Evolutionary conservation across 148 eudicot species (phyloP).

Genomic region (Rhododendron ferrugineum): DNA sequence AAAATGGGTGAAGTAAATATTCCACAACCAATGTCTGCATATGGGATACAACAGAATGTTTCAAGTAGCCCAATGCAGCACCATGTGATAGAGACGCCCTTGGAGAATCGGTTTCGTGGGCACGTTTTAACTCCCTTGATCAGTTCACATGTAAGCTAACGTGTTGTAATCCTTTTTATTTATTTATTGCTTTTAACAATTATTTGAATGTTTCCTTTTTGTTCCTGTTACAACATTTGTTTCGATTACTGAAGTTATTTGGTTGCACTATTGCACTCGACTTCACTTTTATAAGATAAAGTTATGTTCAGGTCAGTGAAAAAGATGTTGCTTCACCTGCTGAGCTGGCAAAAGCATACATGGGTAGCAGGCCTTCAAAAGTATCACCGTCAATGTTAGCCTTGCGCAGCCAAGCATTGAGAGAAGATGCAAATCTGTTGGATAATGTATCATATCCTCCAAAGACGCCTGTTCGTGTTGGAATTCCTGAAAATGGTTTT

Average conservation of each 20-base stretch:
- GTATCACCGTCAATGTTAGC: constrained; percentile 47
- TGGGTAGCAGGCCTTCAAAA: constrained; percentile 61
- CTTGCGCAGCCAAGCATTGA: constrained; percentile 34
- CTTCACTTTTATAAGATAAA: background rate
- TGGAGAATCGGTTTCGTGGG: constrained; percentile 22
- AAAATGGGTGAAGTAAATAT: constrained; percentile 23
- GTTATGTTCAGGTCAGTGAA: constrained; percentile 41
- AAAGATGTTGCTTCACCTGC: constrained; percentile 76
- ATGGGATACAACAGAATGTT: constrained; percentile 16
- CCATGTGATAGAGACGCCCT: constrained; percentile 19
- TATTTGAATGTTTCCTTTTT: background rate
- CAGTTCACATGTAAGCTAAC: constrained; percentile 48
- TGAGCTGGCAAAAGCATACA: constrained; percentile 94
- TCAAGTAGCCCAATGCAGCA: constrained; percentile 19
- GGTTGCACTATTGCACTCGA: background rate
- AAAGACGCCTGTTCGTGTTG: constrained; percentile 27
- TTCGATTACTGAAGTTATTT: background rate
- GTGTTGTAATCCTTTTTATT: background rate
- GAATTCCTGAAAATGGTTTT: constrained; percentile 44
- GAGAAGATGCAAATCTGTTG: constrained; percentile 32
- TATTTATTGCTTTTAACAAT: background rate
- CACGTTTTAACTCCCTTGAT: constrained; percentile 32
- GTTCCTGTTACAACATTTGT: background rate
- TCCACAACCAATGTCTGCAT: constrained; percentile 22
- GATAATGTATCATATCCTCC: constrained; percentile 24